Evolutionary conservation across 805 yeast genomes (phyloP).

Genomic region (Saccharomycopsis javanensis): DNA sequence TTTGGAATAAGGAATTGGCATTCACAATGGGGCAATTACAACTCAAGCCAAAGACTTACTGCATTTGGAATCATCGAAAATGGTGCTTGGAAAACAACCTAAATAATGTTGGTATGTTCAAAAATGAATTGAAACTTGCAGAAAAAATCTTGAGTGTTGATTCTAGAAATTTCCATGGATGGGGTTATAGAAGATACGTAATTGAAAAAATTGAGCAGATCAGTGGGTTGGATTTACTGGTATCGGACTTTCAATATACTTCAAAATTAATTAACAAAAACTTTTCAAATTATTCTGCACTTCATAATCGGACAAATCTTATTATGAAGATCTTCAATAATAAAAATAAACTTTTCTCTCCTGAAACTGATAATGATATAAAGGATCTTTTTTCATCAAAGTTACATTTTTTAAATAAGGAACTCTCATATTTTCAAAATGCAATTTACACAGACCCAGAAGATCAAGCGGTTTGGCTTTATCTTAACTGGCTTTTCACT

Average conservation of each 20-base stretch:
- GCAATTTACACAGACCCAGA: constrained; percentile 91
- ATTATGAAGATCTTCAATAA: constrained; percentile 41
- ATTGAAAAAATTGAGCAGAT: constrained; percentile 30
- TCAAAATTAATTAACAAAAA: constrained; percentile 68
- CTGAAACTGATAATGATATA: background rate
- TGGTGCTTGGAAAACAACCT: constrained; percentile 60
- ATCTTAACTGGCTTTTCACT: constrained; percentile 67
- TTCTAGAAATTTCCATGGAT: constrained; percentile 84
- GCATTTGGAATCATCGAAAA: constrained; percentile 91
- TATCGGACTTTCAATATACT: constrained; percentile 64
- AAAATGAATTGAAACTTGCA: constrained; percentile 59
- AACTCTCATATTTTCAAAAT: constrained; percentile 59
- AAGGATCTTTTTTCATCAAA: constrained; percentile 25
- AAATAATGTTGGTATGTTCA: constrained; percentile 44
- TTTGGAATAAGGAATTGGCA: constrained; percentile 47
- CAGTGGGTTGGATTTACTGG: constrained; percentile 26
- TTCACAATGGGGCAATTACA: constrained; percentile 52
- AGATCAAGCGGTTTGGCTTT: constrained; percentile 90
- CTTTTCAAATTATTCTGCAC: constrained; percentile 89
- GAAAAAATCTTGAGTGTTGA: constrained; percentile 61
- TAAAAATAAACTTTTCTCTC: constrained; percentile 10
- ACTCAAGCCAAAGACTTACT: constrained; percentile 78
- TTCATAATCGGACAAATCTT: constrained; percentile 80
- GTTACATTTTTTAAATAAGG: constrained; percentile 37
- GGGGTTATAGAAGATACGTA: constrained; percentile 84